Evolutionary conservation across 1,284 basidiomycete species (phyloP), one percentile per base, ranked within the genome.

Genomic region (Sanguinoderma infundibulare): DNA sequence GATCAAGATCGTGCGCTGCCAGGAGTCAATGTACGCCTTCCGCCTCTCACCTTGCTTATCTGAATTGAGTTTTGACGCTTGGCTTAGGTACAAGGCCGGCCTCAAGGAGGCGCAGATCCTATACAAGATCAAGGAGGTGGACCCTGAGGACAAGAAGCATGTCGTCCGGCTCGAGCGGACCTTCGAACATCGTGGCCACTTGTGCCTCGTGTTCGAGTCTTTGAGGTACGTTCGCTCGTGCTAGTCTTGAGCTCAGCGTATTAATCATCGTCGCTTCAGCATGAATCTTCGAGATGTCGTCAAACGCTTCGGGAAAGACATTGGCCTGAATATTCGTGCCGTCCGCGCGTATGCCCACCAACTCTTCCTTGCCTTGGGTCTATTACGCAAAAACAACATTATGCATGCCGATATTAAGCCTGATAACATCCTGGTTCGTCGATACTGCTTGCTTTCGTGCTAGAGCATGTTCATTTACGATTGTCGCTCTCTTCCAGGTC

Each of bases 321-420:
- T 99, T 54, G 98, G 98, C 6, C 81, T 99, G 47, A 98, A 98
- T 73, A 91, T 98, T 74, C 87, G 91, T 67, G 98, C 98, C 34
- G 98, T 99, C n/a, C 87, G 96, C 63, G 95, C 97, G 5, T 99
- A 99, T 74, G 91, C 96, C 35, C 95, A 98, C 70, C 98, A 99
- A 73, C 88, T 98, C 62, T 96, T 99, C 76, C 82, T 98, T 42
- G 87, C 95, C 17, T 79, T 98, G 62, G 87, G 91, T 67, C 81
- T 97, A 53, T 81, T 99, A 72, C 87, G 88, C 66, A 98, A 98
- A 77, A 86, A 89, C 64, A 94, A 92, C 66, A 87, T 99, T 61
- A 98, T 98, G 84, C 98, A 99, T 71, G 98, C 98, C 5, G 98
- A 99, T 74, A 94, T 99, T 74, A 98, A 98, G 77, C 96, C 96